Evolutionary conservation across 2,329 filamentous ascomycete species (phyloP), one percentile per base, ranked within the genome.

Genomic region (Colletotrichum liaoningense): DNA sequence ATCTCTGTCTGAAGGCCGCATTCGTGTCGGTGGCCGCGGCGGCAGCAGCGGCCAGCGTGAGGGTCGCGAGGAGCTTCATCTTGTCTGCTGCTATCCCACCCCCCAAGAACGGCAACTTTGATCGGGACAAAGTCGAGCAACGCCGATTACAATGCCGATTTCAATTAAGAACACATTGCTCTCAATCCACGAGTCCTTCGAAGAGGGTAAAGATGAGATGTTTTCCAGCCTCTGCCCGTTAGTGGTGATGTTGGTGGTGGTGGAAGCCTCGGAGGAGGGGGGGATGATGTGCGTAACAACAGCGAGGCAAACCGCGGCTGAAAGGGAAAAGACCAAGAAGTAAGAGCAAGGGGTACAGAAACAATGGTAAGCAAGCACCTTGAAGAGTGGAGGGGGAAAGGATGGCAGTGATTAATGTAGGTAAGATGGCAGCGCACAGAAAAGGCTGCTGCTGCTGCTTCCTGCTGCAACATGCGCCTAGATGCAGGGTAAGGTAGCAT

Each of bases 1-100:
- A 75, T 9, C 67, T 63, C 33, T 72, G 71, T 7, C 46, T 24
- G 14, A 62, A 49, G 16, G 68, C 72, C 49, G 67, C 62, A 22
- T 62, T 55, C 28, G 62, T 69, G 63, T 35, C 19, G 54, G 64
- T 19, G 42, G 19, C 19, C 2, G 42, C 19, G 19, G 16, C 42
- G 2, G 19, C 42, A 5, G 19, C 42, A 5, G 42, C 42, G 6
- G 68, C 57, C 63, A 74, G 57, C 52, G 58, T 38, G 49, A 33
- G 35, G 14, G 59, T 58, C 6, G 35, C 49, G 8, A 52, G 56
- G 8, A 46, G 30, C 52, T 46, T 30, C 60, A 67, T 60, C 35
- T 16, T 28, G 24, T 22, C 16, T 12, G 33, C 49, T 63, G 11
- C 19, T 58, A 1, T 35, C 54, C 26, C 54, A 19, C 1, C 12